Evolutionary conservation across 345 rosid species (phyloP).

Genomic region (Atalantia buxifolia): DNA sequence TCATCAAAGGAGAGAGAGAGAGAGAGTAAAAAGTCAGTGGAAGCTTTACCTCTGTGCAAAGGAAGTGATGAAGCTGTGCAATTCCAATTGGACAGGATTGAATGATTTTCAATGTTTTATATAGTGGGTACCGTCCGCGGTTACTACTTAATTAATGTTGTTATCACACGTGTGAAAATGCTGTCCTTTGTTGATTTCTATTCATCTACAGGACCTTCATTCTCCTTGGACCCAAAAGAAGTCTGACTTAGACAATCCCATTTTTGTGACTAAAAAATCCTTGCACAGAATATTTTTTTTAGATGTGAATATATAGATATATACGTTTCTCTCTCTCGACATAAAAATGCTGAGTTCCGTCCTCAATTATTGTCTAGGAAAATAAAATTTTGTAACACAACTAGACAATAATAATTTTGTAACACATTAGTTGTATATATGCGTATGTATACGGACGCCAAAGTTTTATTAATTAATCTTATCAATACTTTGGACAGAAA

Average conservation of each 20-base stretch:
- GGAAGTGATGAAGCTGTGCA: not conserved
- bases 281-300: no score
- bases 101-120: not conserved
- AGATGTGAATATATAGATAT: no score
- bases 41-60: not conserved
- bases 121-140: not conserved
- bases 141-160: not conserved
- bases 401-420: no score
- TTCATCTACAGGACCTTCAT: not conserved
- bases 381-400: no score
- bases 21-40: not conserved
- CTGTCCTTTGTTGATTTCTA: not conserved
- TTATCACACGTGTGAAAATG: conserved; percentile 12
- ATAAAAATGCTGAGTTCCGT: not conserved
- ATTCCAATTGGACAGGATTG: not conserved
- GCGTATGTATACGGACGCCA: no score
- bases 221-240: not conserved
- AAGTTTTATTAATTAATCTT: no score
- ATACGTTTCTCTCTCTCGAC: not conserved
- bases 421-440: no score
- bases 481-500: no score
- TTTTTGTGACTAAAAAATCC: not conserved
- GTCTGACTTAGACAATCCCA: not conserved
- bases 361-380: not conserved
- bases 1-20: not conserved